phyloP scores from a whole-genome alignment of 208 protist species.

The Endotrypanum monterogeii region DNA sequence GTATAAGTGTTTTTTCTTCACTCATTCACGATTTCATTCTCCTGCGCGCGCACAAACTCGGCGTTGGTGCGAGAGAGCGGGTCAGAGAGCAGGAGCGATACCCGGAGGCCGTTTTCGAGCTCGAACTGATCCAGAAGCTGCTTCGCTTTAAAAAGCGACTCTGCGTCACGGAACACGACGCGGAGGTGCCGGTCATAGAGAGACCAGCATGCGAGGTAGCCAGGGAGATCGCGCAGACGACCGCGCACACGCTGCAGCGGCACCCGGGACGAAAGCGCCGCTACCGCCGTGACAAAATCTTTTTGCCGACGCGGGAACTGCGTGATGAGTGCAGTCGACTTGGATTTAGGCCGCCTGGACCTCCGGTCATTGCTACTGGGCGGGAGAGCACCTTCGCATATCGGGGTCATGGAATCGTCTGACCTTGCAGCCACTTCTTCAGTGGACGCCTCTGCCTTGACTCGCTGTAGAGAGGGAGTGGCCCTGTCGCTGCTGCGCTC shows the following conservation, averaged over 20 bases:
- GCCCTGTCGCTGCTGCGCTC: neutral
- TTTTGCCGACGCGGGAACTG: constrained; percentile 55
- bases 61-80: constrained; percentile 31
- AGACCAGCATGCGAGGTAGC: constrained; percentile 69
- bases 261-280: constrained; percentile 38
- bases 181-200: constrained; percentile 60
- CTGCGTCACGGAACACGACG: constrained; percentile 70
- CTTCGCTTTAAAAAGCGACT: constrained; percentile 78
- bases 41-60: constrained; percentile 47
- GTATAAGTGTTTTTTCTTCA: neutral
- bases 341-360: neutral
- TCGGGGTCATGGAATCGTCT: neutral
- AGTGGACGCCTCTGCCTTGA: constrained; percentile 9
- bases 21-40: constrained; percentile 14
- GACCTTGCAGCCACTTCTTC: neutral
- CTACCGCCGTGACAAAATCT: constrained; percentile 72
- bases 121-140: constrained; percentile 85
- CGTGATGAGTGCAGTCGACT: constrained; percentile 11
- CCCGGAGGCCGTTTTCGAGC: constrained; percentile 60
- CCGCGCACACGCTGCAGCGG: constrained; percentile 41
- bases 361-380: too few species aligned
- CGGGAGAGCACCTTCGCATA: neutral
- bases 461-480: constrained; percentile 4
- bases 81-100: constrained; percentile 65
- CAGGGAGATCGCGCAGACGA: constrained; percentile 61